A percentile compares a stretch with the other conserved stretches of the same genome.
Evolutionary conservation across 176 grass and related monocot species (phyloP).

Genomic region (Thalia dealbata): DNA sequence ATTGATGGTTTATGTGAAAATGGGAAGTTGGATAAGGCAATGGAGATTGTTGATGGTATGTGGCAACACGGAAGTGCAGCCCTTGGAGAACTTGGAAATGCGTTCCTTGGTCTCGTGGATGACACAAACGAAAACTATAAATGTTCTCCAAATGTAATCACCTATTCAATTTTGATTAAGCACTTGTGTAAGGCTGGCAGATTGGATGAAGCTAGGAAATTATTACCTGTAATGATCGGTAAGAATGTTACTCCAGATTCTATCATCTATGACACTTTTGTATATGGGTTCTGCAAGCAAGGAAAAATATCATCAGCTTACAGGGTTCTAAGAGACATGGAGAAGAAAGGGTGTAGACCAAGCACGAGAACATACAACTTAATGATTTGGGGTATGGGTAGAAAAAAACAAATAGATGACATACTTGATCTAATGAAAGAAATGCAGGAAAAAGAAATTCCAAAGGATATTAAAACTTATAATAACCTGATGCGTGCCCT

Average conservation of each 20-base stretch:
- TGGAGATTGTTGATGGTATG: conserved; percentile 76
- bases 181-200: conserved; percentile 57
- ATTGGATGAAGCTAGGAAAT: conserved; percentile 78
- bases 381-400: conserved; percentile 66
- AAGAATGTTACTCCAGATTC: conserved; percentile 72
- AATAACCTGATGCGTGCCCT: conserved; percentile 76
- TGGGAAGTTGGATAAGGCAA: conserved; percentile 64
- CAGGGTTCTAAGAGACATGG: conserved; percentile 91
- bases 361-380: conserved; percentile 88
- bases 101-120: conserved; percentile 44
- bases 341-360: conserved; percentile 73
- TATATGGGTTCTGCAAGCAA: conserved; percentile 64
- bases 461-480: conserved; percentile 56
- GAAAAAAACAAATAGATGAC: conserved; percentile 56
- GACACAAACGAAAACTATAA: conserved; percentile 39
- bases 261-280: conserved; percentile 74
- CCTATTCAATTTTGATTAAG: conserved; percentile 74
- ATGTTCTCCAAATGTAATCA: conserved; percentile 62
- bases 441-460: conserved; percentile 68
- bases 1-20: conserved; percentile 78
- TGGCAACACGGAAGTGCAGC: conserved; percentile 73
- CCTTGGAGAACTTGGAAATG: conserved; percentile 71
- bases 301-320: conserved; percentile 64
- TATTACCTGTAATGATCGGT: conserved; percentile 66
- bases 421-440: conserved; percentile 71